Evolutionary conservation across 202 grass and related monocot genomes (phyloP), one percentile per base, ranked within the genome.

Genomic region (Setaria viridis): DNA sequence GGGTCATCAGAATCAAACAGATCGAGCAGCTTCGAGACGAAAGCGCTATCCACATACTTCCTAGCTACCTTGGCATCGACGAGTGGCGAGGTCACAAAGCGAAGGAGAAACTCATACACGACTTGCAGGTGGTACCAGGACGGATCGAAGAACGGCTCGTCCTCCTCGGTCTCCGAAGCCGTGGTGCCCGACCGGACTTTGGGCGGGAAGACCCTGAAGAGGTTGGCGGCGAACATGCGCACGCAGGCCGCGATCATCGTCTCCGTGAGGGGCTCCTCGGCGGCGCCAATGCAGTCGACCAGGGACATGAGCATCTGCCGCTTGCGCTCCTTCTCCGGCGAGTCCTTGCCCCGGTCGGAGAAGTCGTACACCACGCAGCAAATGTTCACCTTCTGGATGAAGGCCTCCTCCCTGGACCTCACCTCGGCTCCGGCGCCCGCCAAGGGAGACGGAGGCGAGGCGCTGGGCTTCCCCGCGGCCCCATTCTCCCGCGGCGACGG

Each of bases 1-100:
- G 94, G 94, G 16, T 97, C 94, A 83, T 97, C 92, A 0, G 94
- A 97, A 83, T 97, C 94, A 49, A 97, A 97, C 35, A 97, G 86
- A 72, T 97, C 86, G 9, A 97, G 90, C 55, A 97, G 77, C 87
- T 79, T 93, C 5, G 89, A 93, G 45, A 94, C 42, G 57, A 97
- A 97, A 0, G 83, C 58, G 45, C 76, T 94, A 75, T 97, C 92
- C 79, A 97, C 82, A 64, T 91, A 94, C 70, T 97, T 97, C 82
- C 88, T 94, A 17, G 92, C 94, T 5, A 92, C 84, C 70, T 97
- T 97, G 11, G 89, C 79, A 85, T 94, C 94, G 3, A 97, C 88
- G 5, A 88, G 82, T 4, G 90, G 91, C 13, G 94, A 97, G 21
- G 92, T 97, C 76, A 97, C 82, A 14, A 97, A 94, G 72, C 89